Evolutionary conservation across 2,329 filamentous ascomycete species (phyloP), one percentile per base, ranked within the genome.

Genomic region (Akanthomyces dipterigenus): DNA sequence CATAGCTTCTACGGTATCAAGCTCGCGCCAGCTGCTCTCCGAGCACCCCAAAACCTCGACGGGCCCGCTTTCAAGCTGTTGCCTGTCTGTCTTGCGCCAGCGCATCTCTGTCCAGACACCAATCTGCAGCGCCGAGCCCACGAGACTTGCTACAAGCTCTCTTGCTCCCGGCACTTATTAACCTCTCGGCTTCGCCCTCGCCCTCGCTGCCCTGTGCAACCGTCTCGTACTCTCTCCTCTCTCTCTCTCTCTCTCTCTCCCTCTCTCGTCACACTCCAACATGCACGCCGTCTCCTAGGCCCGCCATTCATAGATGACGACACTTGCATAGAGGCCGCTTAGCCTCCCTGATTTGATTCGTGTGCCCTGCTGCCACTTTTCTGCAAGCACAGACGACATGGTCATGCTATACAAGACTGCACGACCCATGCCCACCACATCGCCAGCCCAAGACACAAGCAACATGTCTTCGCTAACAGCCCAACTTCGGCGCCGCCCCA

Each of bases 401-500:
- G 46, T 54, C 61, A 59, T 62, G 48, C 49, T 59, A 14, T 54
- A 55, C 55, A 59, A 59, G n/a, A 61, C 42, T 46, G 45, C 60
- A 51, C 45, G 55, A 46, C 61, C 55, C 26, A 48, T 55, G 28
- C 50, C 45, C 62, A 66, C 64, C 63, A 66, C 64, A 60, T 64
- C 64, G 55, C 64, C 63, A 55, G 58, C 64, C 62, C 63, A 68
- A 63, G 66, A 76, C 66, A 69, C 20, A 14, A 54, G 72, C 67
- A 70, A 70, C 68, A 79, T 81, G 77, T 71, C 77, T 65, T 72
- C 75, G 61, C 74, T 78, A 60, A 70, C 76, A 45, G 66, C 71
- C 54, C 73, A 75, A 61, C 66, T 74, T 59, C 74, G 76, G 66
- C 76, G 75, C 66, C 76, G 75, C 62, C 69, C 75, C 62, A 77